phyloP scores from a whole-genome alignment of 768 basidiomycete genomes.

The Pleurotus giganteus region DNA sequence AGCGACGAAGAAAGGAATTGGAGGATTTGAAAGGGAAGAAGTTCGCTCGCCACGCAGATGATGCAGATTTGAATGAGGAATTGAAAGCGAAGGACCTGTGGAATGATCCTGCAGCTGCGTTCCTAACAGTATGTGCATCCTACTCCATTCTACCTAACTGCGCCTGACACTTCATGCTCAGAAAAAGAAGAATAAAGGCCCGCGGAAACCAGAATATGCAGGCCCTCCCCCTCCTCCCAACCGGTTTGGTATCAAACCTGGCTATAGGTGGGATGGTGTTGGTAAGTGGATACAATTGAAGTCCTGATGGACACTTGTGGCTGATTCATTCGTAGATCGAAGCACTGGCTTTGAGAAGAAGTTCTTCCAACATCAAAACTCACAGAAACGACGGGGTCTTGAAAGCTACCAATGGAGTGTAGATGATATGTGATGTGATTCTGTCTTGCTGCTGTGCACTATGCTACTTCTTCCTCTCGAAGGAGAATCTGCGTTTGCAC shows the following conservation, averaged over 20 bases:
- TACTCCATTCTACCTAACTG: neutral
- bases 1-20: slow-evolving; percentile 61
- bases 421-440: slow-evolving; percentile 78
- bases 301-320: slow-evolving; percentile 1
- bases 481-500: neutral
- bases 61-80: slow-evolving; percentile 82
- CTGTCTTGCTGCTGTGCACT: neutral
- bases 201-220: slow-evolving; percentile 78
- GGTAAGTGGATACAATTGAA: slow-evolving; percentile 46
- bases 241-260: slow-evolving; percentile 92
- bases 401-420: slow-evolving; percentile 87
- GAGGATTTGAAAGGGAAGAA: slow-evolving; percentile 64
- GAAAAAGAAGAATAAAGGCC: slow-evolving; percentile 76
- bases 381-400: slow-evolving; percentile 60
- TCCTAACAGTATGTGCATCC: slow-evolving; percentile 70
- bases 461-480: neutral
- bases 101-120: slow-evolving; percentile 98
- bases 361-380: slow-evolving; percentile 80
- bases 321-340: slow-evolving; percentile 53
- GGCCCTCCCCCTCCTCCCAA: slow-evolving; percentile 93
- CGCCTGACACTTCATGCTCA: slow-evolving; percentile 24
- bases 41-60: slow-evolving; percentile 81
- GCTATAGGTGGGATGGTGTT: slow-evolving; percentile 98
- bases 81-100: slow-evolving; percentile 79
- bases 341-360: slow-evolving; percentile 95